Percentiles rank a stretch among this genome's conserved stretches.
Evolutionary conservation across 2,329 filamentous ascomycete species (phyloP).

Genomic region (Macrophomina phaseolina): DNA sequence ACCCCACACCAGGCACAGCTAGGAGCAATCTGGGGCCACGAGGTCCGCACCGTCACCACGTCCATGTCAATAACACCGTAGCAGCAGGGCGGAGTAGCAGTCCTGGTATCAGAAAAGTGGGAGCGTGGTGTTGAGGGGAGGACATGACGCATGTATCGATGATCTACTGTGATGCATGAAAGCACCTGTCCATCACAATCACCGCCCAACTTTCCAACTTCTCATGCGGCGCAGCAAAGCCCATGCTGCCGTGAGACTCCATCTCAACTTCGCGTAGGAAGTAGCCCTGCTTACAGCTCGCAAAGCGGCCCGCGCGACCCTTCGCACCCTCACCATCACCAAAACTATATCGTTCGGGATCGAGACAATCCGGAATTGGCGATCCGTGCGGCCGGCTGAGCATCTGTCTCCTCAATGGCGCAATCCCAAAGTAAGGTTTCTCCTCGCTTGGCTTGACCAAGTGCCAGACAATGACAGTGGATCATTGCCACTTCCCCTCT

Average conservation of each 20-base stretch:
- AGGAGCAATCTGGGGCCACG: not conserved
- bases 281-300: not conserved
- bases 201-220: not conserved
- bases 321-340: not conserved
- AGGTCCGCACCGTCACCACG: not conserved
- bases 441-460: conserved; percentile 3
- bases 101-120: conserved; percentile 4
- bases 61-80: not conserved
- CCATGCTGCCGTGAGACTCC: not conserved
- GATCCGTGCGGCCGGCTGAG: not conserved
- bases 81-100: not conserved
- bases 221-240: conserved; percentile 4
- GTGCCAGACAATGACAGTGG: not conserved
- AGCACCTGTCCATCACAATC: conserved; percentile 9
- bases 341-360: not conserved
- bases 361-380: conserved; percentile 3
- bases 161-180: not conserved
- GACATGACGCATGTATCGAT: not conserved
- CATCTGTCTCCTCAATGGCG: conserved; percentile 4
- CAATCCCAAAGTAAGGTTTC: not conserved
- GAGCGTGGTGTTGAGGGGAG: not conserved
- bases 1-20: not conserved
- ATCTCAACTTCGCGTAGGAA: conserved; percentile 13
- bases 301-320: not conserved
- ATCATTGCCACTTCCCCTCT: not conserved